phyloP scores from a whole-genome alignment of 805 yeast species.

The Novakomyces olei region DNA sequence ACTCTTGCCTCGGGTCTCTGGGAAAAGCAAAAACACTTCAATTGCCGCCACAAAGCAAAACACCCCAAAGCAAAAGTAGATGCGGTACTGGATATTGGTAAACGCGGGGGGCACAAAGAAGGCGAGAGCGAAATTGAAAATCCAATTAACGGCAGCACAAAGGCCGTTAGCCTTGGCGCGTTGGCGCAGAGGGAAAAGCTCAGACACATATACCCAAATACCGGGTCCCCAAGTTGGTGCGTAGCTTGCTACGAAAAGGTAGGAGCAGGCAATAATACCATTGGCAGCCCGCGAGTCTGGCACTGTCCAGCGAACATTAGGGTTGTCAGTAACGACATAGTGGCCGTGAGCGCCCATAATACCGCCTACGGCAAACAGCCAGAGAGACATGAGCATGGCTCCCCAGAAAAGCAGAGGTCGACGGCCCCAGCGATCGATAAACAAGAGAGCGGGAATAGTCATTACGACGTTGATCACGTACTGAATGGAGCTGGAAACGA shows the following conservation, averaged over 20 bases:
- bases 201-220: constrained; percentile 97
- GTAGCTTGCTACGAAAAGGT: constrained; percentile 80
- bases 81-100: too few relatives aligned
- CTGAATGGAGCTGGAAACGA: constrained; percentile 80
- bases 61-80: constrained; percentile 36
- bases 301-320: constrained; percentile 31
- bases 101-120: constrained; percentile 74
- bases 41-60: constrained; percentile 28
- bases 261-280: constrained; percentile 57
- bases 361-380: constrained; percentile 61
- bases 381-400: constrained; percentile 60
- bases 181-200: constrained; percentile 78
- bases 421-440: constrained; percentile 76
- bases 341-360: constrained; percentile 74
- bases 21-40: constrained; percentile 36
- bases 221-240: constrained; percentile 93
- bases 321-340: constrained; percentile 50
- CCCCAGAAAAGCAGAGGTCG: constrained; percentile 54
- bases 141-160: constrained; percentile 89
- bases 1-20: constrained; percentile 75
- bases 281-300: constrained; percentile 36
- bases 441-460: constrained; percentile 64
- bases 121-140: constrained; percentile 76
- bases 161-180: constrained; percentile 81
- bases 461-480: constrained; percentile 88